Evolutionary conservation across 108 stramenopile species (phyloP).

Genomic region (Nannochloropsis oceanica): DNA sequence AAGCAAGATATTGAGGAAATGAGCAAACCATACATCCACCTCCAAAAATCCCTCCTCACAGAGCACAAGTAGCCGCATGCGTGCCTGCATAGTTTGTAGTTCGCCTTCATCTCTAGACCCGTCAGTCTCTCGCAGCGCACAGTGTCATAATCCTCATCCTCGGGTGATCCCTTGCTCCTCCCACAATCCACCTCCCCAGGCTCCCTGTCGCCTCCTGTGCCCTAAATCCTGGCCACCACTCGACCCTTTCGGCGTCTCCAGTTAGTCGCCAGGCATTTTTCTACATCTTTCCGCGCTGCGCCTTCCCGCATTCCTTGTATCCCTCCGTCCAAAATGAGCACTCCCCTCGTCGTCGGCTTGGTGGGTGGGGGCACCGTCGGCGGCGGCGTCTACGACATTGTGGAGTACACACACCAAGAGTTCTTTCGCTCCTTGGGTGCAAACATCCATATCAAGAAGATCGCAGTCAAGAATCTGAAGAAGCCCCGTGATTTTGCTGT

Average conservation of each 20-base stretch:
- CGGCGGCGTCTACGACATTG: conserved; percentile 84
- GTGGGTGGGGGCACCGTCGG: conserved; percentile 87
- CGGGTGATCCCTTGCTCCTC: too few relatives aligned
- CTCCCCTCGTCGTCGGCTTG: conserved; percentile 51
- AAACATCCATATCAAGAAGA: conserved; percentile 51
- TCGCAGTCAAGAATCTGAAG: conserved; percentile 57
- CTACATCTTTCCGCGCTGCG: background rate
- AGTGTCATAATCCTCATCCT: too few relatives aligned
- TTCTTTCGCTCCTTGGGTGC: conserved; percentile 57
- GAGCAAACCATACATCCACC: too few relatives aligned
- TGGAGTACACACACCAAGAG: conserved; percentile 46
- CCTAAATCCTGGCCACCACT: background rate
- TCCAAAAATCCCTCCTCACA: too few relatives aligned
- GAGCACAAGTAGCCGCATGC: too few relatives aligned
- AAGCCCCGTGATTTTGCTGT: conserved; percentile 58
- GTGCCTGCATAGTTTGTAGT: too few relatives aligned
- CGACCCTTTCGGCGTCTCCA: background rate
- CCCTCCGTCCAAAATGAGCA: background rate
- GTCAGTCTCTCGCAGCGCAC: too few relatives aligned
- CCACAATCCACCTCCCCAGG: too few relatives aligned
- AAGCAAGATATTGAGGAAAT: too few relatives aligned
- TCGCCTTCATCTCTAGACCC: too few relatives aligned
- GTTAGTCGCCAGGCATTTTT: background rate
- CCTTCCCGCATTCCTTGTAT: background rate
- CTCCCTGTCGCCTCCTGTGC: background rate